Conservation (phyloP, 495 filamentous ascomycete genomes). For the Aspergillus mulundensis region DNA sequence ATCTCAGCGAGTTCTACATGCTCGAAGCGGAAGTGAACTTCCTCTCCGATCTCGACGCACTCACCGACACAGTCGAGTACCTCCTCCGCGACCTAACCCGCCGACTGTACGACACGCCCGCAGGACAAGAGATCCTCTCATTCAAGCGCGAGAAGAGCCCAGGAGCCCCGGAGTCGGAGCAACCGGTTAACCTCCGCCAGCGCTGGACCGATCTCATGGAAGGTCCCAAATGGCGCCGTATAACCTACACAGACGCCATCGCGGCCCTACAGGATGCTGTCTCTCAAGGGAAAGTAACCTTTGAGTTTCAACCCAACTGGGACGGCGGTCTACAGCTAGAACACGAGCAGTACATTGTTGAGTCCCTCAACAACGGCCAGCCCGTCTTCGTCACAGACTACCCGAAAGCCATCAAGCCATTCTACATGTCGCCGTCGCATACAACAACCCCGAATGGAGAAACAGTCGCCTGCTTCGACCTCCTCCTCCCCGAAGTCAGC, state of each 20-base stretch:
- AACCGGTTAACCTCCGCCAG: constrained; percentile 45
- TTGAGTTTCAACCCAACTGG: constrained; percentile 66
- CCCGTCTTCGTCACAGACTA: constrained; percentile 96
- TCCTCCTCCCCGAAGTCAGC: constrained; percentile 82
- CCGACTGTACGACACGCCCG: constrained; percentile 49
- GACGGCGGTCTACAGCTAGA: constrained; percentile 78
- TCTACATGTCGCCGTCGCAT: constrained; percentile 82
- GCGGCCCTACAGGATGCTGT: constrained; percentile 59
- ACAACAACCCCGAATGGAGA: constrained; percentile 13
- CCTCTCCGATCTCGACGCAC: constrained; percentile 57
- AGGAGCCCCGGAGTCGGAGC: constrained; percentile 32
- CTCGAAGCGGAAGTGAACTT: constrained; percentile 87
- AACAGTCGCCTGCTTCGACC: constrained; percentile 93
- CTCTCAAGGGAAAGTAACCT: constrained; percentile 43
- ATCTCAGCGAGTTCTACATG: constrained; percentile 99
- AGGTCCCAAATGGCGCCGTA: constrained; percentile 65
- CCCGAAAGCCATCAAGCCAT: constrained; percentile 79
- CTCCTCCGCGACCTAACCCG: constrained; percentile 62
- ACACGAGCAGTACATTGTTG: constrained; percentile 86
- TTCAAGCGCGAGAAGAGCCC: constrained; percentile 30
- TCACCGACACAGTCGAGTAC: constrained; percentile 77
- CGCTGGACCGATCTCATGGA: constrained; percentile 69
- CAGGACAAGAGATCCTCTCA: constrained; percentile 60
- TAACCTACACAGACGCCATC: constrained; percentile 82
- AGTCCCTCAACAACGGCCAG: constrained; percentile 57